A percentile compares a stretch with the other conserved stretches of the same genome.
These are phyloP conservation scores for Globisporangium carolinianum DNA, from an alignment of 352 stramenopile genomes.

Conservation along the genomic window DNA sequence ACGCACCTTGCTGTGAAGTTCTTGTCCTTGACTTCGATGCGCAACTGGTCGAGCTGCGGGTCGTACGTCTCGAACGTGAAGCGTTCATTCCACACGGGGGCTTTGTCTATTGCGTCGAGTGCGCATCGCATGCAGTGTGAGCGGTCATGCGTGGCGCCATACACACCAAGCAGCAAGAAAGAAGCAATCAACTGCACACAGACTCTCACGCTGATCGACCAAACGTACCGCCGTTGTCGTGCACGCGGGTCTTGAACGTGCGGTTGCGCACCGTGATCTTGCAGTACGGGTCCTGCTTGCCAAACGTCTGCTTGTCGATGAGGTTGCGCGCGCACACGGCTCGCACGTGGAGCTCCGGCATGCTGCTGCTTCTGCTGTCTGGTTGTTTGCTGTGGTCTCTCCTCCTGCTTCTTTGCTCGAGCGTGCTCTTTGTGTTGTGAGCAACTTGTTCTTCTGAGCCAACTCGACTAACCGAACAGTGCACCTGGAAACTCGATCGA, in stretches of 20 bases:
- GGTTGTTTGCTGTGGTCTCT: background rate
- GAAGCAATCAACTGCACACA: background rate
- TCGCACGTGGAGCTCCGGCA: conserved; percentile 75
- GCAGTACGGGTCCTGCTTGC: conserved; percentile 80
- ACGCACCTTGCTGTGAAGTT: conserved; percentile 61
- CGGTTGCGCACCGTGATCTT: conserved; percentile 56
- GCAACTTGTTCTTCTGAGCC: background rate
- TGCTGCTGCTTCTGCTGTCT: background rate
- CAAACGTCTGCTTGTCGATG: conserved; percentile 80
- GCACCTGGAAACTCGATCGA: background rate
- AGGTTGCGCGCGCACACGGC: conserved; percentile 74
- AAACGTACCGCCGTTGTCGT: conserved; percentile 74
- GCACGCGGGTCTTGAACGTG: conserved; percentile 68
- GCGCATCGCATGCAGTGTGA: background rate
- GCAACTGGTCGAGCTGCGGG: conserved; percentile 63
- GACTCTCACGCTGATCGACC: too few relatives aligned
- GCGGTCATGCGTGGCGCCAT: background rate
- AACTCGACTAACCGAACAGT: background rate
- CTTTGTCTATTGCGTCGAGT: conserved; percentile 37
- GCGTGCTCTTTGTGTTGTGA: background rate
- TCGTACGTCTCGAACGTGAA: conserved; percentile 76
- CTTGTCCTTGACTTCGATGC: conserved; percentile 80
- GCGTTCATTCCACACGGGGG: conserved; percentile 77
- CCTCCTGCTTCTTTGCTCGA: background rate
- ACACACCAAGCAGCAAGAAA: background rate